A percentile compares a stretch with the other conserved stretches of the same genome.
phyloP scores from a whole-genome alignment of 768 basidiomycete species.

The Scleroderma bovista region DNA sequence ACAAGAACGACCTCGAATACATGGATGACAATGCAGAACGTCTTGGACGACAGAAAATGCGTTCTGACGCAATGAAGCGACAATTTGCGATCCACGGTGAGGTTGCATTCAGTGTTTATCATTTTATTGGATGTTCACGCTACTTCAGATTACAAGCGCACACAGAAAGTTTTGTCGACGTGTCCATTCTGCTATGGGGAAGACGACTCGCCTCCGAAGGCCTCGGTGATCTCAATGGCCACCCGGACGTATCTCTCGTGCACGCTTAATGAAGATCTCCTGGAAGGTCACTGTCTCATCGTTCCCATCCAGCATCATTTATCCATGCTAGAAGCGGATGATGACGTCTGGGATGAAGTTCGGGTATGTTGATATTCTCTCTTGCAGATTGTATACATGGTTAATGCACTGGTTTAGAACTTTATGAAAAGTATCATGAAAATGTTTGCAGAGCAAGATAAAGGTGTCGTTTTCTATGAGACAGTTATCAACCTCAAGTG shows the following conservation, averaged over 20 bases:
- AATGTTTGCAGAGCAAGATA: conserved; percentile 90
- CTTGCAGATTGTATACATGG: background rate
- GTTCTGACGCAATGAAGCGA: conserved; percentile 92
- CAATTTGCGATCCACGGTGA: conserved; percentile 93
- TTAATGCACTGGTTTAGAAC: conserved; percentile 36
- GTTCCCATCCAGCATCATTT: conserved; percentile 95
- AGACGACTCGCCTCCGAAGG: conserved; percentile 84
- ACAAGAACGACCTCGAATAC: conserved; percentile 83
- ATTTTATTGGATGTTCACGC: background rate
- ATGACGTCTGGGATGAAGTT: conserved; percentile 98
- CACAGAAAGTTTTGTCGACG: conserved; percentile 81
- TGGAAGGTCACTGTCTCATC: conserved; percentile 89
- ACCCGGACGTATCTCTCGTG: conserved; percentile 89
- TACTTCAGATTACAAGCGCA: conserved; percentile 81
- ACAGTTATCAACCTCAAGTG: conserved; percentile 82
- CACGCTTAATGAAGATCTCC: conserved; percentile 81
- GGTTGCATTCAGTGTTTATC: conserved; percentile 11
- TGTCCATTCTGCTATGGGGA: conserved; percentile 92
- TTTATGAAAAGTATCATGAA: conserved; percentile 92
- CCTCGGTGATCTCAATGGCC: conserved; percentile 86
- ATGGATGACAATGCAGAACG: conserved; percentile 96
- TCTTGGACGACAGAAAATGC: conserved; percentile 91
- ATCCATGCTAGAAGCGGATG: conserved; percentile 87
- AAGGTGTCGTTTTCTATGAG: conserved; percentile 94
- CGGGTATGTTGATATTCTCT: conserved; percentile 46